Percentiles rank a stretch among this genome's conserved stretches.
Conservation (phyloP, 164 flowering plant genomes). For the Chloranthus sessilifolius region DNA sequence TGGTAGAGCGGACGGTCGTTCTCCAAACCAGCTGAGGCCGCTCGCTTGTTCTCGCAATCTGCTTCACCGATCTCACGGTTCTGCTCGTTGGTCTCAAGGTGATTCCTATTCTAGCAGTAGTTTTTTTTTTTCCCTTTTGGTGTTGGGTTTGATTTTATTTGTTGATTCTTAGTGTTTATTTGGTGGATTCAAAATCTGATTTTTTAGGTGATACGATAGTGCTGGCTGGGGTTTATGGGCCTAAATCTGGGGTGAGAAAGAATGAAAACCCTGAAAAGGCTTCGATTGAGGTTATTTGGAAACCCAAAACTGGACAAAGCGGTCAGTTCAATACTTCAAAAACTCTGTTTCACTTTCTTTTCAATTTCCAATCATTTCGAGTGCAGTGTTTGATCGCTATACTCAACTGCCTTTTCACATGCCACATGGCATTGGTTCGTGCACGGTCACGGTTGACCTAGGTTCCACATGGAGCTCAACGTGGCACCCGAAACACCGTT, state of each 20-base stretch:
- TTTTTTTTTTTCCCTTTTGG: not conserved
- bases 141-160: not conserved
- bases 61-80: conserved; percentile 90
- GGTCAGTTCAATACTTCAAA: conserved; percentile 34
- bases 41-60: conserved; percentile 61
- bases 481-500: too few species aligned
- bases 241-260: conserved; percentile 85
- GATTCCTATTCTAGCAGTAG: not conserved
- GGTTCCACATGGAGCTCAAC: too few species aligned
- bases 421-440: too few species aligned
- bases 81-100: conserved; percentile 97
- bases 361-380: too few species aligned
- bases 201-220: conserved; percentile 75
- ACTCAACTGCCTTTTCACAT: too few species aligned
- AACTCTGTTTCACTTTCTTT: not conserved
- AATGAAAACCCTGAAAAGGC: conserved; percentile 92
- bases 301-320: conserved; percentile 82
- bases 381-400: too few species aligned
- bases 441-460: too few species aligned
- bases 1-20: conserved; percentile 61
- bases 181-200: not conserved
- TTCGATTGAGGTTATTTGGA: conserved; percentile 89
- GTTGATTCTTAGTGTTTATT: not conserved
- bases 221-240: conserved; percentile 90
- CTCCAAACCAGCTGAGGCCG: conserved; percentile 69